Conservation (phyloP, 2,329 filamentous ascomycete genomes). For the Acrodontium crateriforme region DNA sequence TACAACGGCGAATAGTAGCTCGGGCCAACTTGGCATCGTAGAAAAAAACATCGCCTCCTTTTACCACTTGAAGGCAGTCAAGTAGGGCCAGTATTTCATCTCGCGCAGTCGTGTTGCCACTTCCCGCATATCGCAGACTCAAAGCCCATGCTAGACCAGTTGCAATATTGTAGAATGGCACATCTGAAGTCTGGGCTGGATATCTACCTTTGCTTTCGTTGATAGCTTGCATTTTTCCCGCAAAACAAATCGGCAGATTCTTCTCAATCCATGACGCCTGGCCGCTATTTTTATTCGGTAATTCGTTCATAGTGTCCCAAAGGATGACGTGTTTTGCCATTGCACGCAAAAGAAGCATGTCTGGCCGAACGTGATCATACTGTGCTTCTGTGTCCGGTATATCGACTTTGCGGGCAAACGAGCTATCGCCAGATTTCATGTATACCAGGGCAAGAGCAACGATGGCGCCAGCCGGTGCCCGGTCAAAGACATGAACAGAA, state of each 20-base stretch:
- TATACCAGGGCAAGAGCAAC: slow-evolving; percentile 84
- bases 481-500: slow-evolving; percentile 81
- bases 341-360: slow-evolving; percentile 80
- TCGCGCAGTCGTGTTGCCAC: slow-evolving; percentile 49
- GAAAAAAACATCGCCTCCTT: slow-evolving; percentile 21
- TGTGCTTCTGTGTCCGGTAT: slow-evolving; percentile 80
- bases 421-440: slow-evolving; percentile 87
- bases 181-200: slow-evolving; percentile 59
- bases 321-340: slow-evolving; percentile 83
- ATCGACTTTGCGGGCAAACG: slow-evolving; percentile 81
- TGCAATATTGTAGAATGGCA: slow-evolving; percentile 86
- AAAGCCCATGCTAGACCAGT: slow-evolving; percentile 70
- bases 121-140: slow-evolving; percentile 33
- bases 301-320: slow-evolving; percentile 68
- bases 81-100: slow-evolving; percentile 75
- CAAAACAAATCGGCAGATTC: slow-evolving; percentile 60
- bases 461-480: slow-evolving; percentile 84
- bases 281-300: slow-evolving; percentile 1
- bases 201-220: slow-evolving; percentile 10
- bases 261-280: slow-evolving; percentile 59
- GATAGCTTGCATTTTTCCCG: slow-evolving; percentile 42
- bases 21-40: slow-evolving; percentile 79
- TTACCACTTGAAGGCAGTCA: slow-evolving; percentile 34
- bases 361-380: slow-evolving; percentile 90
- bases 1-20: slow-evolving; percentile 76